A percentile compares a stretch with the other conserved stretches of the same genome.
These are phyloP conservation scores for Prototheca cutis DNA, from an alignment of 163 green algal species.

Conservation along the genomic window DNA sequence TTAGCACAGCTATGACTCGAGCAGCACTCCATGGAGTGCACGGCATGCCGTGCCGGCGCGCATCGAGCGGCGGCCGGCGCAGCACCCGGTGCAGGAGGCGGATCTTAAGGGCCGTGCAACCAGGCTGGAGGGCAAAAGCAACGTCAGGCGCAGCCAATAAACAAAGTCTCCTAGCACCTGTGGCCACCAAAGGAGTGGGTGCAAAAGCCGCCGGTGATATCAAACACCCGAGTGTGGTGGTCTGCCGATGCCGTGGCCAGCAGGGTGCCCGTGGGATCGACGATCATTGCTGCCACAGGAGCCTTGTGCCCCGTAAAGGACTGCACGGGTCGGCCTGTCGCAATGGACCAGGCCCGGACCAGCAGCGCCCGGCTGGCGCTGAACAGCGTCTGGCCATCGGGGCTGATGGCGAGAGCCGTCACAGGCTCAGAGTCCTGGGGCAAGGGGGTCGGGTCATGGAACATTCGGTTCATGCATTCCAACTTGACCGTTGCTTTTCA, in stretches of 20 bases:
- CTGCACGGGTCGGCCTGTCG: constrained; percentile 34
- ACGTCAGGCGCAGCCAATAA: too few species aligned
- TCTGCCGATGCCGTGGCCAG: constrained; percentile 70
- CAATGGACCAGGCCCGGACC: constrained; percentile 57
- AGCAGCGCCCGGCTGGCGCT: constrained; percentile 64
- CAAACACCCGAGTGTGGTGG: constrained; percentile 68
- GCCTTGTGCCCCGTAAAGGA: constrained; percentile 57
- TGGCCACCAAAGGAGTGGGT: constrained; percentile 83
- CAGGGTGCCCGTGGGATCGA: constrained; percentile 60
- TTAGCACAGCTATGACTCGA: constrained; percentile 16
- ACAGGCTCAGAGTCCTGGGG: constrained; percentile 77
- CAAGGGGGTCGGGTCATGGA: too few species aligned
- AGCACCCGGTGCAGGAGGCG: constrained; percentile 6
- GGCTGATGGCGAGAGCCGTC: constrained; percentile 67
- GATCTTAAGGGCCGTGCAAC: constrained; percentile 10
- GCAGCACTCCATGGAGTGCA: constrained; percentile 15
- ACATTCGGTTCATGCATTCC: too few species aligned
- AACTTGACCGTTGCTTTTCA: too few species aligned
- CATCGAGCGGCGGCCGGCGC: too few species aligned
- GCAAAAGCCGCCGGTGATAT: constrained; percentile 70
- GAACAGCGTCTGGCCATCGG: constrained; percentile 56
- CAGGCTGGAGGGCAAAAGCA: background rate
- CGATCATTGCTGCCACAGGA: constrained; percentile 63
- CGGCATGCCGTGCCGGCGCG: too few species aligned
- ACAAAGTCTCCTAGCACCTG: constrained; percentile 23